phyloP scores from a whole-genome alignment of 768 basidiomycete species.

The Hydnomerulius pinastri region DNA sequence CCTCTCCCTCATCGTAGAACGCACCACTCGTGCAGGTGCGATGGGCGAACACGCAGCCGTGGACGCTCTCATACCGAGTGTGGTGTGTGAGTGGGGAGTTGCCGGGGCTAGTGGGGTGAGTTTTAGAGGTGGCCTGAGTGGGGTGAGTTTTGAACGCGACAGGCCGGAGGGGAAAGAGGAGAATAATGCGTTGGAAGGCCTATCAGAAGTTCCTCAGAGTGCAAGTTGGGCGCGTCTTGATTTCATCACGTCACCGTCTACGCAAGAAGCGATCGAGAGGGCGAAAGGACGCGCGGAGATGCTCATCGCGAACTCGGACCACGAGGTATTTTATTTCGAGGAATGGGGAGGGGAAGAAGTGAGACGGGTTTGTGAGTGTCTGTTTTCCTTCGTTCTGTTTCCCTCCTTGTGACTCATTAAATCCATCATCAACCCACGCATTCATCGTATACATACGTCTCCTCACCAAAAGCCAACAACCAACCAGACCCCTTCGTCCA shows the following conservation, averaged over 20 bases:
- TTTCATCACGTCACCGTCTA: constrained; percentile 69
- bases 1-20: constrained; percentile 80
- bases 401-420: background rate
- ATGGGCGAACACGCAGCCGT: constrained; percentile 90
- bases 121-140: constrained; percentile 56
- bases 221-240: constrained; percentile 63
- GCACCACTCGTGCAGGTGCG: constrained; percentile 80
- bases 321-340: constrained; percentile 78
- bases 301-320: constrained; percentile 79
- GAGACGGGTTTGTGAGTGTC: constrained; percentile 60
- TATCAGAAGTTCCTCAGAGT: constrained; percentile 11
- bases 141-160: constrained; percentile 12
- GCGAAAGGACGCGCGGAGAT: constrained; percentile 58
- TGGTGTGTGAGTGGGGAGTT: constrained; percentile 81
- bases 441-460: background rate
- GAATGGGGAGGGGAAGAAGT: constrained; percentile 90
- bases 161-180: background rate
- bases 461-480: constrained; percentile 42
- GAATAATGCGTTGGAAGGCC: background rate
- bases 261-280: constrained; percentile 54
- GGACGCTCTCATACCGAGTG: constrained; percentile 88
- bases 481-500: constrained; percentile 88
- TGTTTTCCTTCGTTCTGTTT: background rate
- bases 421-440: background rate
- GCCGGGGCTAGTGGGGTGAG: constrained; percentile 26